phyloP scores from a whole-genome alignment of 129 eudicot species.

The Apium graveolens region DNA sequence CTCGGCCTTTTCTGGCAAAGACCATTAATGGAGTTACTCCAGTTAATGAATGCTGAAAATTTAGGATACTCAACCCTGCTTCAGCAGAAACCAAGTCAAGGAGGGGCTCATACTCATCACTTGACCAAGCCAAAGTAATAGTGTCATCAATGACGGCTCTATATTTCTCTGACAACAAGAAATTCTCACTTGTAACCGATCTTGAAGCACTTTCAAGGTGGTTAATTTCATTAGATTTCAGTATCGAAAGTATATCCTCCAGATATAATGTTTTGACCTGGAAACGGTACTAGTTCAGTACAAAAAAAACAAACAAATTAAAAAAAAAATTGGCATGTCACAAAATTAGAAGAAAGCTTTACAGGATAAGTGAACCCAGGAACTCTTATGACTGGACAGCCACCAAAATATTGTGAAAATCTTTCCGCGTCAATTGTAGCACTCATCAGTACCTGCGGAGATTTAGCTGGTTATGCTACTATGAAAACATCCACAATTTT shows the following conservation, averaged over 20 bases:
- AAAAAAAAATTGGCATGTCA: not conserved
- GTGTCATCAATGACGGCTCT: constrained; percentile 67
- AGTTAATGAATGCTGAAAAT: constrained; percentile 66
- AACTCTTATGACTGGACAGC: constrained; percentile 85
- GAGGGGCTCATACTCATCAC: constrained; percentile 70
- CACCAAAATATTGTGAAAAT: constrained; percentile 85
- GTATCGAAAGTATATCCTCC: constrained; percentile 71
- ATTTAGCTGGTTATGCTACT: constrained; percentile 6
- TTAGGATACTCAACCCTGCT: constrained; percentile 34
- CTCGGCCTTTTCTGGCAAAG: constrained; percentile 73
- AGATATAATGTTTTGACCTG: constrained; percentile 73
- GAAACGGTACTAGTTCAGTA: constrained; percentile 1
- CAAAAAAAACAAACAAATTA: not conserved
- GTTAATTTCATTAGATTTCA: constrained; percentile 38
- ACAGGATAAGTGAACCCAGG: constrained; percentile 98
- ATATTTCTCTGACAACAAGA: constrained; percentile 42
- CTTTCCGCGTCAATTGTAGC: constrained; percentile 98
- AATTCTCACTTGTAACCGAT: constrained; percentile 21
- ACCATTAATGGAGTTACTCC: constrained; percentile 92
- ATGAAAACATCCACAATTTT: not conserved
- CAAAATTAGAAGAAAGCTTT: constrained; percentile 11
- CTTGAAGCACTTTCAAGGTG: constrained; percentile 33
- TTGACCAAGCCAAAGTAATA: constrained; percentile 58
- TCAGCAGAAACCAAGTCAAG: constrained; percentile 57
- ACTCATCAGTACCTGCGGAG: constrained; percentile 84